phyloP scores from a whole-genome alignment of 805 yeast species.

The Metschnikowia baotianmanensis region DNA sequence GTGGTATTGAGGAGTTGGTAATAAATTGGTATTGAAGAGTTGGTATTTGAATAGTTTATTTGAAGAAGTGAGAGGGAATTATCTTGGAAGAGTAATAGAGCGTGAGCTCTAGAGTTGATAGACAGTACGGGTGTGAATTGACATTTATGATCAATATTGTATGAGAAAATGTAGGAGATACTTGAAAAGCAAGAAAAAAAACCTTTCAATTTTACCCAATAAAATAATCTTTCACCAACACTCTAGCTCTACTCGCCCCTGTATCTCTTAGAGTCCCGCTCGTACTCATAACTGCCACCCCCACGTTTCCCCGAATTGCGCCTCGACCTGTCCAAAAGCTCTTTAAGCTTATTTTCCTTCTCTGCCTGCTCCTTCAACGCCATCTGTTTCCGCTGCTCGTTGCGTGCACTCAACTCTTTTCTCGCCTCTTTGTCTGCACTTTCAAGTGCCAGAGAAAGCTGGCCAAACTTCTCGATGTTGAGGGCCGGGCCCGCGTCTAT shows the following conservation, averaged over 20 bases:
- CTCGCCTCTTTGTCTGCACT: conserved; percentile 28
- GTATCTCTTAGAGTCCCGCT: conserved; percentile 14
- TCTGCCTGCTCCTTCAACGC: conserved; percentile 27
- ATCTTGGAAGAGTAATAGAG: too few species aligned
- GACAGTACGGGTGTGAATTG: too few species aligned
- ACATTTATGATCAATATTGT: too few species aligned
- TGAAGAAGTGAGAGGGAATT: too few species aligned
- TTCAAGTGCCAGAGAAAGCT: conserved; percentile 69
- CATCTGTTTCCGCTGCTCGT: conserved; percentile 25
- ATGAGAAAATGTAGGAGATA: too few species aligned
- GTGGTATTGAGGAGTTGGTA: too few species aligned
- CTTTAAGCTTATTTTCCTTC: conserved; percentile 28
- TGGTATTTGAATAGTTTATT: too few species aligned
- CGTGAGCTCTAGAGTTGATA: too few species aligned
- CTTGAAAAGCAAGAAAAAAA: too few species aligned
- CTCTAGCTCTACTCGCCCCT: conserved; percentile 10
- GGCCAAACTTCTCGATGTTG: conserved; percentile 57
- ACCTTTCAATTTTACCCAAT: too few species aligned
- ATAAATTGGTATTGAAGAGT: too few species aligned
- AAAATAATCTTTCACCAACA: too few species aligned
- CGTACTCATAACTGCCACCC: conserved; percentile 1
- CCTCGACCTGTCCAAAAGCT: conserved; percentile 29
- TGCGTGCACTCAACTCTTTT: conserved; percentile 26
- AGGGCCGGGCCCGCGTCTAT: conserved; percentile 33
- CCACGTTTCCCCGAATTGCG: conserved; percentile 14